Base-by-base conservation (phyloP, 305 asterid species). In the Plantago lanceolata region DNA sequence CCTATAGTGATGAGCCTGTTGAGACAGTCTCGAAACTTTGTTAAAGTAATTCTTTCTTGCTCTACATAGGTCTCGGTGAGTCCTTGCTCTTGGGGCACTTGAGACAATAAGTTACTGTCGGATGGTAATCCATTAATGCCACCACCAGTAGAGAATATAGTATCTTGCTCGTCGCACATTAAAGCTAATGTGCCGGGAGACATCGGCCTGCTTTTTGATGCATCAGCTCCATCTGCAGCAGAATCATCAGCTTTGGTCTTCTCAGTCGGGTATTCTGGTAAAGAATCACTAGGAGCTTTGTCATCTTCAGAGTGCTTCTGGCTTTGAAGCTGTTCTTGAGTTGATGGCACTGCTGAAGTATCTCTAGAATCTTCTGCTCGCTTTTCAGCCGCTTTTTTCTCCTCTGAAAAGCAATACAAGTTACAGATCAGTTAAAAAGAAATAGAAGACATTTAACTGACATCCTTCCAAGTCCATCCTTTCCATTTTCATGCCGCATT, bases 131-230 rank as follows among this genome's bases (percentile, higher is more conserved):
- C 84, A 79, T 79, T 80, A 6, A 81, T 63, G 66, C 91, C 73
- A 83, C 85, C 70, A 72, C 68, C 69, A 40, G 85, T 48, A 58
- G 78, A 48, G 76, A 89, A 92, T 88, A 86, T 75, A 12, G 87
- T 67, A 68, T 85, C 96, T 71, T 80, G 83, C 73, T 93, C 99
- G 18, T 93, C 96, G 45, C 99, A 93, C 96, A 93, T 85, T 67
- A 93, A 81, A 57, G 99, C 99, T 77, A 90, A 79, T 19, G 97
- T 93, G 68, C 95, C 90, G 14, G 97, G 99, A 59, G 99, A 93
- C 92, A 83, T 82, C 45, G 96, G 95, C 75, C 90, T 80, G 77
- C 81, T 78, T 78, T 77, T 86, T 44, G 94, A 76, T 62, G 74
- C 67, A 64, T 83, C 96, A 69, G 75, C 81, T 74, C 78, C 81